Conservation (phyloP, 768 basidiomycete species). For the Mrakia frigida region DNA sequence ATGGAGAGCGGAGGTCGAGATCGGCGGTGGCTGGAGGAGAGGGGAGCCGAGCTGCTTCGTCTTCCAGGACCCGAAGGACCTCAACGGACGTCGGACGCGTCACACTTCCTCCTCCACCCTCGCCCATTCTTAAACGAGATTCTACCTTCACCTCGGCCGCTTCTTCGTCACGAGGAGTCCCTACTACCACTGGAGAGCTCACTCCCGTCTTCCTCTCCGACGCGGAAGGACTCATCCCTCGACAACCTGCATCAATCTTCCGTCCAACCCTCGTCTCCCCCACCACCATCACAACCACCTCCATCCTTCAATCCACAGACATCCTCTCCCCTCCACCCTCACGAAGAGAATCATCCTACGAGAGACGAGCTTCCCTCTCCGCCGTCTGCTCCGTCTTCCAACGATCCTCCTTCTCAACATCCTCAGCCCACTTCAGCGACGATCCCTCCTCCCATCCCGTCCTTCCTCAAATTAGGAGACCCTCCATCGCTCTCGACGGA, state of each 20-base stretch:
- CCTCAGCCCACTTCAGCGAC: background rate
- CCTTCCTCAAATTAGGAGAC: background rate
- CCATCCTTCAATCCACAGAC: background rate
- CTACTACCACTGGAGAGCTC: background rate
- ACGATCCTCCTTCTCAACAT: background rate
- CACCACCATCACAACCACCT: background rate
- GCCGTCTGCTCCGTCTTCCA: conserved; percentile 14
- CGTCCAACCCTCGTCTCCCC: background rate
- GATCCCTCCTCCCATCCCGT: background rate
- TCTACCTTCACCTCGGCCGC: no score
- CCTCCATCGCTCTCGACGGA: background rate
- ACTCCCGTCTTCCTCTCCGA: conserved; percentile 26
- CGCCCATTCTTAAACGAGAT: background rate
- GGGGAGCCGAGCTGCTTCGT: background rate
- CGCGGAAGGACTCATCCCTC: background rate
- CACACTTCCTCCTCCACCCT: background rate
- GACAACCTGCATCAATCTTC: background rate
- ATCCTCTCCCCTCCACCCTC: background rate
- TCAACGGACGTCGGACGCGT: background rate
- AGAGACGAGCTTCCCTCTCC: conserved; percentile 13
- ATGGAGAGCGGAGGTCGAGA: conserved; percentile 2
- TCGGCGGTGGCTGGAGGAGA: background rate
- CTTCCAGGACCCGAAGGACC: background rate
- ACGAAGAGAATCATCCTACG: background rate
- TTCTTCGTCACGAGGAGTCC: background rate